Percentiles rank a stretch among this genome's conserved stretches.
Evolutionary conservation across 306 rosid genomes (phyloP).

Genomic region (Castanopsis chinensis): DNA sequence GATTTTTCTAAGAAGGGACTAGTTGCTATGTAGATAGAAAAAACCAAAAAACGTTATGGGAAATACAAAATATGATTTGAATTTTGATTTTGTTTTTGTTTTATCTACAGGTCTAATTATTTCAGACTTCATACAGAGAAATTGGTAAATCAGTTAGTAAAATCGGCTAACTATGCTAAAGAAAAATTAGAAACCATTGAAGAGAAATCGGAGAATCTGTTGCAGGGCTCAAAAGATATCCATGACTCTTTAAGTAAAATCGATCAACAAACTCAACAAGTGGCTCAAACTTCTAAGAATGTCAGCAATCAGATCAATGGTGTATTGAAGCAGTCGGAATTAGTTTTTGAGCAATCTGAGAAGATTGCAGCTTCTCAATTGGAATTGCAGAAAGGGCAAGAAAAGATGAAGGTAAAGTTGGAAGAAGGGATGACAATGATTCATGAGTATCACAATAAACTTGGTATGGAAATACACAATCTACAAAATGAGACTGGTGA

Average conservation of each 20-base stretch:
- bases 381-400: constrained; percentile 62
- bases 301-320: constrained; percentile 49
- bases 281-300: constrained; percentile 45
- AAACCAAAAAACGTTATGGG: too few relatives aligned
- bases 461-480: constrained; percentile 52
- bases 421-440: constrained; percentile 59
- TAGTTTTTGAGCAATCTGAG: constrained; percentile 57
- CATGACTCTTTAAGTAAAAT: constrained; percentile 46
- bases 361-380: constrained; percentile 55
- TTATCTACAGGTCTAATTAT: constrained; percentile 47
- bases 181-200: constrained; percentile 57
- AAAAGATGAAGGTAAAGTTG: constrained; percentile 45
- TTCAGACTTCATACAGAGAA: constrained; percentile 75
- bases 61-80: background rate
- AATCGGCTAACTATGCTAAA: constrained; percentile 64
- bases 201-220: constrained; percentile 49
- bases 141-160: constrained; percentile 71
- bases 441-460: constrained; percentile 48
- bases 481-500: constrained; percentile 53
- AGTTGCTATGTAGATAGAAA: background rate
- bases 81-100: background rate
- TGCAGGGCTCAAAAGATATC: constrained; percentile 47
- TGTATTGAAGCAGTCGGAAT: constrained; percentile 50
- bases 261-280: constrained; percentile 40
- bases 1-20: background rate